phyloP scores from a whole-genome alignment of 441 rosid genomes.

The Populus hybrid region DNA sequence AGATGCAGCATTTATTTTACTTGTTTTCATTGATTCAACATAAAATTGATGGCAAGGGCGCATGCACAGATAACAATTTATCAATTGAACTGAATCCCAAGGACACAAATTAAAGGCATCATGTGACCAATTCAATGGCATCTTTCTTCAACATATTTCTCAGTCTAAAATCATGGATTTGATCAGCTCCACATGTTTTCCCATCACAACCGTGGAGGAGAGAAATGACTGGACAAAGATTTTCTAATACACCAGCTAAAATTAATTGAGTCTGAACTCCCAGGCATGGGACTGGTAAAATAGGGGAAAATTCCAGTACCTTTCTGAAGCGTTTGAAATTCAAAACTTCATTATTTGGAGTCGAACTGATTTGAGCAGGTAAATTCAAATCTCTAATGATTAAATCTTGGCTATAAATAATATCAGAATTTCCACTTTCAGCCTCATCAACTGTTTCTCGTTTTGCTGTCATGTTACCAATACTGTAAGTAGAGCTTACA shows the following conservation, averaged over 20 bases:
- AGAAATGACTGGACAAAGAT: background rate
- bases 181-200: background rate
- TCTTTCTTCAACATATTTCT: background rate
- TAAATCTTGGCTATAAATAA: conserved; percentile 66
- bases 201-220: background rate
- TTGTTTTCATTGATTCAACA: background rate
- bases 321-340: conserved; percentile 88
- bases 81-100: background rate
- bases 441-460: conserved; percentile 42
- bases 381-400: conserved; percentile 44
- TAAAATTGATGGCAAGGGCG: background rate
- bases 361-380: conserved; percentile 25
- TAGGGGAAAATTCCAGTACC: conserved; percentile 35
- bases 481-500: conserved; percentile 20
- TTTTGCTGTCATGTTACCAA: conserved; percentile 29
- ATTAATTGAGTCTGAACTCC: background rate
- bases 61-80: background rate
- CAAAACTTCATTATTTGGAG: conserved; percentile 28
- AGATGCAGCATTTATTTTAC: background rate
- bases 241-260: background rate
- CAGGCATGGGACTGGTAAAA: background rate
- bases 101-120: background rate
- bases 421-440: conserved; percentile 56
- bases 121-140: background rate
- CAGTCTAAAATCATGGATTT: background rate